A percentile compares a stretch with the other conserved stretches of the same genome.
Evolutionary conservation across 441 rosid genomes (phyloP).

Genomic region (Mallotus repandus): DNA sequence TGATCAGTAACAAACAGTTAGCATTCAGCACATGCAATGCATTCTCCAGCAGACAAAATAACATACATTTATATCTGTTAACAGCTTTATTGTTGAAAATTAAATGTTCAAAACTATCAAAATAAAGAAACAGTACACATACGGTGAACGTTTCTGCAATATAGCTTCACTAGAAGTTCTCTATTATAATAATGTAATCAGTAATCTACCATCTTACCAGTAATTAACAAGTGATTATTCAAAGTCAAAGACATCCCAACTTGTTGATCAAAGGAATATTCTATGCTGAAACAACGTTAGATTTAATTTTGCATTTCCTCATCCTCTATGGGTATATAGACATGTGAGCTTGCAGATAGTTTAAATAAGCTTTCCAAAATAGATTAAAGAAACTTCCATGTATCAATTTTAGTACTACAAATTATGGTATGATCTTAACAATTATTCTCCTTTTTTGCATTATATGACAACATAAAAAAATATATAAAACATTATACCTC

Average conservation of each 20-base stretch:
- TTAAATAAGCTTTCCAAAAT: too few relatives aligned
- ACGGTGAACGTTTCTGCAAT: neutral
- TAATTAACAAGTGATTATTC: neutral
- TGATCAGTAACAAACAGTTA: too few relatives aligned
- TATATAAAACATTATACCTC: slow-evolving; percentile 46
- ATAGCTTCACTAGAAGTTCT: neutral
- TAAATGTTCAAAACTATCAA: too few relatives aligned
- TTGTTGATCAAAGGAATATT: too few relatives aligned
- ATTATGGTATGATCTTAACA: neutral
- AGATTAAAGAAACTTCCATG: neutral
- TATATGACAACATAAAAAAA: neutral
- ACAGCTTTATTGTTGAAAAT: too few relatives aligned
- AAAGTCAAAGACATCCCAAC: too few relatives aligned
- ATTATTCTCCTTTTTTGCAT: neutral
- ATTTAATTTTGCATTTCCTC: neutral
- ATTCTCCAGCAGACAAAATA: too few relatives aligned
- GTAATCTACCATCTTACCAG: neutral
- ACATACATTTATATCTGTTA: too few relatives aligned
- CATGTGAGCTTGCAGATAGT: neutral
- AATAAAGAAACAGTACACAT: too few relatives aligned
- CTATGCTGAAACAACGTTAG: neutral
- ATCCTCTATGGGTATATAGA: neutral
- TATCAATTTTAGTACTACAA: neutral
- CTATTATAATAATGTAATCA: neutral
- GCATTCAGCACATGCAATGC: too few relatives aligned